A percentile compares a stretch with the other conserved stretches of the same genome.
phyloP scores from a whole-genome alignment of 805 yeast genomes.

The Teunomyces tritomae region DNA sequence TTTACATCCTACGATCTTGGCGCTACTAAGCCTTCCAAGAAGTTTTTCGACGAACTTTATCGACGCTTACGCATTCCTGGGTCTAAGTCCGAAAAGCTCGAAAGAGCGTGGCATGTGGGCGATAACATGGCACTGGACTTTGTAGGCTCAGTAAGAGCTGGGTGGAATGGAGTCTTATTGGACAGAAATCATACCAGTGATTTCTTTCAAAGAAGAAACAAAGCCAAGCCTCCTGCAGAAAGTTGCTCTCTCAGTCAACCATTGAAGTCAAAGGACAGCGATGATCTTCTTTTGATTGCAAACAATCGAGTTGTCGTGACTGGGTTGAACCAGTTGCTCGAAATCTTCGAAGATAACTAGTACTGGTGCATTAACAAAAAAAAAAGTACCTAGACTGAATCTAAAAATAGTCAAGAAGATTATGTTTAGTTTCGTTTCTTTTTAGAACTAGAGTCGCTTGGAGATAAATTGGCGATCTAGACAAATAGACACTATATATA shows the following conservation, averaged over 20 bases:
- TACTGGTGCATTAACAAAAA: not conserved
- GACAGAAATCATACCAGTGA: slow-evolving; percentile 38
- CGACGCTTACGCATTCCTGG: slow-evolving; percentile 1
- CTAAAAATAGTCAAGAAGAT: not conserved
- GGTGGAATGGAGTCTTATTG: slow-evolving; percentile 59
- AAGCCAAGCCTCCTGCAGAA: slow-evolving; percentile 2
- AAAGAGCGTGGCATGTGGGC: slow-evolving; percentile 63
- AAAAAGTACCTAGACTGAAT: not conserved
- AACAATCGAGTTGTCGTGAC: slow-evolving; percentile 31
- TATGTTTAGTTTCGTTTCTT: not conserved
- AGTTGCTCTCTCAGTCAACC: slow-evolving; percentile 9
- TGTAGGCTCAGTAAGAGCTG: slow-evolving; percentile 49
- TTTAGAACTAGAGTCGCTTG: not conserved
- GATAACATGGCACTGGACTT: slow-evolving; percentile 58
- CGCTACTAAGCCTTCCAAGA: slow-evolving; percentile 48
- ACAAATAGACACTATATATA: no score
- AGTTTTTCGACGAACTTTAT: slow-evolving; percentile 43
- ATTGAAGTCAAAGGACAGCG: slow-evolving; percentile 1
- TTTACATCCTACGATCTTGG: slow-evolving; percentile 60
- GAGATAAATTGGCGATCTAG: not conserved
- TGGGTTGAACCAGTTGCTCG: slow-evolving; percentile 17
- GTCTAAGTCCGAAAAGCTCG: slow-evolving; percentile 13
- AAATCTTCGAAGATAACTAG: not conserved
- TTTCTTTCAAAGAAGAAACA: slow-evolving; percentile 11
- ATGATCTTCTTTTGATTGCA: slow-evolving; percentile 26